Evolutionary conservation across 139 green algal genomes (phyloP), one percentile per base, ranked within the genome.

Genomic region (Coelastrella sp.): DNA sequence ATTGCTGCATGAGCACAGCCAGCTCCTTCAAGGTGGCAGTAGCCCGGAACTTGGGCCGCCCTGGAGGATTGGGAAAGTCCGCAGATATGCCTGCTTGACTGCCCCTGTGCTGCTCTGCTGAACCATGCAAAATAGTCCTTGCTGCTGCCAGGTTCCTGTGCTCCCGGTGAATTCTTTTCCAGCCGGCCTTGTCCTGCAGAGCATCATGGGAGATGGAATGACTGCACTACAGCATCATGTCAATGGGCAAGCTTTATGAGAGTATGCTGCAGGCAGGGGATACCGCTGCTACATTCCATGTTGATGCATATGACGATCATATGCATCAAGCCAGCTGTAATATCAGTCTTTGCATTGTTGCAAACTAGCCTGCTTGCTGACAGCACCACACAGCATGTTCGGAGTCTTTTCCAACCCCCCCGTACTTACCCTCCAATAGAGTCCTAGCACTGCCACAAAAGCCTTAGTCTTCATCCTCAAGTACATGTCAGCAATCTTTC

Each of bases 11-110:
- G 0, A 81, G 32, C 17, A 30, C 27, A 17, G 27, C 50, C 13
- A 81, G 73, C 73, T 81, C 73, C 23, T 21, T 25, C 48, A 81
- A 57, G 3, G 73, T 68, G 5, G 73, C 73, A 81, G 73, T 81
- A 2, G 73, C 48, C 4, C 73, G 67, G 73, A 67, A 81, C 1
- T 13, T 38, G 19, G 73, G 73, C 34, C 71, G 38, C 15, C 15
- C 50, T 38, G 73, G 11, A 40, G 30, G 4, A 50, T 17, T 66
- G 50, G 15, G 41, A 2, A 43, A 25, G n/a, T 5, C 57, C 41
- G 19, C 32, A 40, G 32, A 25, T n/a, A 41, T 7, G 40, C 30
- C 23, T 25, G 73, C 30, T 35, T 9, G 30, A 27, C 23, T 41
- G 17, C n/a, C 19, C 40, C 37, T 40, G 25, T 78, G 69, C 40